Percentiles rank a stretch among this genome's conserved stretches.
Conservation (phyloP, 306 rosid genomes). For the Erythrophleum fordii region DNA sequence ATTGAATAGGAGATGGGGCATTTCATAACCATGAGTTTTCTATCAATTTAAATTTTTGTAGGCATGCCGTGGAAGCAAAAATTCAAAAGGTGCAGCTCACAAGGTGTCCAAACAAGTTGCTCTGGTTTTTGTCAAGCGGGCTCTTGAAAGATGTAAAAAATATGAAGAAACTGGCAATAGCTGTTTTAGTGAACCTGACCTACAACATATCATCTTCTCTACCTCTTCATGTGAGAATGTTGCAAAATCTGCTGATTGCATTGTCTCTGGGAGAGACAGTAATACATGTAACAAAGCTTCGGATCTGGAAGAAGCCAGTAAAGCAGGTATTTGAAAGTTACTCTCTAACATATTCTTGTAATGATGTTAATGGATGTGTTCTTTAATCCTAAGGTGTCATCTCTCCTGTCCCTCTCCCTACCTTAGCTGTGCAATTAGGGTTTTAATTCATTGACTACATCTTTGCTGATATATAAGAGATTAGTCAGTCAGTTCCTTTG, state of each 20-base stretch:
- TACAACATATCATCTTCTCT: constrained; percentile 61
- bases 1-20: constrained; percentile 26
- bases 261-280: constrained; percentile 75
- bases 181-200: constrained; percentile 78
- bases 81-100: constrained; percentile 50
- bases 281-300: constrained; percentile 58
- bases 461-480: constrained; percentile 16
- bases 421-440: no score
- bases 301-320: constrained; percentile 53
- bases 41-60: constrained; percentile 40
- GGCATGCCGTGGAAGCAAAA: constrained; percentile 67
- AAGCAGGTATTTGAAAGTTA: constrained; percentile 56
- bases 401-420: no score
- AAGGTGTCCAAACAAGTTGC: constrained; percentile 75
- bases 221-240: constrained; percentile 49
- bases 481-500: constrained; percentile 24
- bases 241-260: constrained; percentile 57
- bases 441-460: background rate
- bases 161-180: constrained; percentile 71
- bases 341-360: constrained; percentile 14
- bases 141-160: constrained; percentile 70
- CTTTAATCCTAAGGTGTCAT: background rate
- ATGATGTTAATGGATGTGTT: background rate
- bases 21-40: constrained; percentile 22
- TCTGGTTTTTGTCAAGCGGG: constrained; percentile 61